Evolutionary conservation across 23 red algal species (phyloP), one percentile per base, ranked within the genome.

Genomic region (Gracilaria gracilis): DNA sequence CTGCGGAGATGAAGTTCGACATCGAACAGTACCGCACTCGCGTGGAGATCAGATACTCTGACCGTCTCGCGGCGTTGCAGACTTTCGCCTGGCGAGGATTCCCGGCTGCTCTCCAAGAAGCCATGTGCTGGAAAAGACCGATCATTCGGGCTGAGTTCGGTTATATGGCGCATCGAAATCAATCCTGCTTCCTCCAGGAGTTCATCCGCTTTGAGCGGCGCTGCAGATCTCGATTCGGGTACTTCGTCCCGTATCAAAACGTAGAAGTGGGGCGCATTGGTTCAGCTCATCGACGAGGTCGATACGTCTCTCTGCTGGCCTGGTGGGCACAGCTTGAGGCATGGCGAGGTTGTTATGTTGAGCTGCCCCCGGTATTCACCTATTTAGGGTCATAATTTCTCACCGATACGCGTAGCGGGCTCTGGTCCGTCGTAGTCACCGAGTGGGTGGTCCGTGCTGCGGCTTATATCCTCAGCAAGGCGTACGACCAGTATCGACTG

Each of bases 61-160:
- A 51, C 36, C 38, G 46, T 9, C 72, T 77, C 34, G 19, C 72
- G n/a, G 46, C 11, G 19, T 51, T 77, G 72, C 16, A 77, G 19
- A 51, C 46, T n/a, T 49, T 25, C 40, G 38, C 72, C 9, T 77
- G 19, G 72, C 25, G 72, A 44, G 36, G n/a, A n/a, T n/a, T n/a
- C n/a, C n/a, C n/a, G n/a, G n/a, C n/a, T n/a, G n/a, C n/a, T n/a
- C n/a, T n/a, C 9, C 38, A 77, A 15, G 24, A 44, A 25, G 72
- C 72, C 46, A 9, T 77, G 14, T 77, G 25, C 21, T 77, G 72
- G 72, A 44, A 13, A 11, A 9, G 72, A 77, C 36, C 34, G 72
- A 77, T 42, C 23, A 13, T 77, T 42, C 72, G 72, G 72, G 72
- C 24, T 8, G 72, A 77, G 34, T 77, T 77, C 20, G 16, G 72